Conservation (phyloP, 805 yeast species). For the Dipodascopsis tothii region DNA sequence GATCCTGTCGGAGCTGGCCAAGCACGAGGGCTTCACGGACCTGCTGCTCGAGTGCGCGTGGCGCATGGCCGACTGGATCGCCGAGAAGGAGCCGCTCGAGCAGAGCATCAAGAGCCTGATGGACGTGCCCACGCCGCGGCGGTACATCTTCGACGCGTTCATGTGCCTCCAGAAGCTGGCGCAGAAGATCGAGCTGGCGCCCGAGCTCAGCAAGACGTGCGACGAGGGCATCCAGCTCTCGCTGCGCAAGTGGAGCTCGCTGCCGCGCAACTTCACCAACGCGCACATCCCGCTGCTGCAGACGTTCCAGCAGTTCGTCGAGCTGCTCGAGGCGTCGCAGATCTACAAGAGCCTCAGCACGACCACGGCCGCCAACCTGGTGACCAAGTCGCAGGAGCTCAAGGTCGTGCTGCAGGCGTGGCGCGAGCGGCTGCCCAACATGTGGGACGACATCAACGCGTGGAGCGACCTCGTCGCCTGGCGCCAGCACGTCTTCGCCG, state of each 20-base stretch:
- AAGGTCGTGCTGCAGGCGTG: slow-evolving; percentile 93
- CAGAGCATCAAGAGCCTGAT: slow-evolving; percentile 90
- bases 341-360: slow-evolving; percentile 79
- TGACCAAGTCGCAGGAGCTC: slow-evolving; percentile 85
- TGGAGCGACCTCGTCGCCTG: slow-evolving; percentile 98
- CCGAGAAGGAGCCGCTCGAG: slow-evolving; percentile 88
- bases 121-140: slow-evolving; percentile 97
- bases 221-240: slow-evolving; percentile 96
- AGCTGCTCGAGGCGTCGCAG: slow-evolving; percentile 94
- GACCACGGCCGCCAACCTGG: slow-evolving; percentile 87
- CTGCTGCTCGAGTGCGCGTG: slow-evolving; percentile 95
- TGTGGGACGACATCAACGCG: slow-evolving; percentile 94
- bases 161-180: slow-evolving; percentile 87
- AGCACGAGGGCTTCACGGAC: slow-evolving; percentile 96
- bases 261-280: slow-evolving; percentile 64
- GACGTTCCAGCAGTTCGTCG: slow-evolving; percentile 94
- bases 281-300: slow-evolving; percentile 89
- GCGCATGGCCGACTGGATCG: slow-evolving; percentile 98
- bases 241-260: slow-evolving; percentile 82
- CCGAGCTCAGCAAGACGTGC: slow-evolving; percentile 76
- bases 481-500: slow-evolving; percentile 97
- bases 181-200: slow-evolving; percentile 68
- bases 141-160: slow-evolving; percentile 93
- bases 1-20: slow-evolving; percentile 87
- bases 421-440: slow-evolving; percentile 93